Evolutionary conservation across 1,284 basidiomycete species (phyloP), one percentile per base, ranked within the genome.

Genomic region (Golubevia sp.): DNA sequence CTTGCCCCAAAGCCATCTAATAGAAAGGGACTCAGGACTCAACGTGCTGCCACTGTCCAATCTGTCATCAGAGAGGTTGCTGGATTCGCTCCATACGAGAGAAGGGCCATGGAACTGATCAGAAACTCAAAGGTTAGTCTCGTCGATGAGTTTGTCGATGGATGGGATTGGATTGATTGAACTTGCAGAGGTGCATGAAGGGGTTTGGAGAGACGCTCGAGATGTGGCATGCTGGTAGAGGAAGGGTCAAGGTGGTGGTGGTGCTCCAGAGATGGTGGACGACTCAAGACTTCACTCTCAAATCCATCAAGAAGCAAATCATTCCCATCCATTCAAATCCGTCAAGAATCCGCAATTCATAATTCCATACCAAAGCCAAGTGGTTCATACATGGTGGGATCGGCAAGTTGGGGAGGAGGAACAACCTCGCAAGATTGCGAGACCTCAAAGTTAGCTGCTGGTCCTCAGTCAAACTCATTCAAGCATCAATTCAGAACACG

Each of bases 31-130:
- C 70, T 68, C 86, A 90, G 77, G 89, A 90, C 84, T 91, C 91
- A 63, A 88, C 88, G 82, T 38, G 73, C 71, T 58, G 68, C 73
- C 67, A 63, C 72, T 51, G 71, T 80, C 67, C 70, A 75, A 21
- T 70, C 71, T 56, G 70, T 82, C 52, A 61, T 83, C 34, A 71
- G 81, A 53, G 78, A 84, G 73, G 84, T 86, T 25, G 93, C 91
- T 84, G 97, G 97, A 70, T 99, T 98, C 88, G 93, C 95, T 55
- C 92, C 97, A 55, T 99, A 99, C 86, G 97, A 99, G 89, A 90
- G 95, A 84, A 91, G 97, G 76, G 94, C 99, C 65, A 91, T 99
- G 92, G 97, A 99, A 87, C 86, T 99, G 89, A 87, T 99, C 88
- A 91, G 96, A 86, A 99, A 98, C 91, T 97, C 94, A 74, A 98